A percentile compares a stretch with the other conserved stretches of the same genome.
These are phyloP conservation scores for Kluyveromyces lactis DNA, from an alignment of 805 yeast species.

Conservation along the genomic window DNA sequence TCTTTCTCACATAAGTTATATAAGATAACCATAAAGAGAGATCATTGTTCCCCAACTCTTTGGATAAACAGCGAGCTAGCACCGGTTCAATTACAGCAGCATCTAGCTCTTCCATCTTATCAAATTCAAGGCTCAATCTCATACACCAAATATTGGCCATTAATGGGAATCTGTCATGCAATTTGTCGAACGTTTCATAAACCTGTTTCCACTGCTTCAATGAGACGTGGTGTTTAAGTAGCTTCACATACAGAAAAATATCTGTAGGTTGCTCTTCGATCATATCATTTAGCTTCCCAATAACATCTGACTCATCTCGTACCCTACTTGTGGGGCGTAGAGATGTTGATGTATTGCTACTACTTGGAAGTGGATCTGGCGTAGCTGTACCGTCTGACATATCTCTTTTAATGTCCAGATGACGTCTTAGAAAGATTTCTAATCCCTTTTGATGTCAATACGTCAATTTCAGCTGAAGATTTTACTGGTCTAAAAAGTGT, in stretches of 20 bases:
- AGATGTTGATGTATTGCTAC: slow-evolving; percentile 3
- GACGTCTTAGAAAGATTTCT: too few relatives aligned
- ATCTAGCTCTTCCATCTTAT: slow-evolving; percentile 46
- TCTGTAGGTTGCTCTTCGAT: slow-evolving; percentile 46
- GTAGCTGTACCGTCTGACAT: slow-evolving; percentile 5
- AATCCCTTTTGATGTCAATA: too few relatives aligned
- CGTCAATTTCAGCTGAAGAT: too few relatives aligned
- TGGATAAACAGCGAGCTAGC: slow-evolving; percentile 54
- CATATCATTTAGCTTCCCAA: slow-evolving; percentile 51
- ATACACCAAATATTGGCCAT: slow-evolving; percentile 68
- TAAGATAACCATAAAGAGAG: slow-evolving; percentile 72
- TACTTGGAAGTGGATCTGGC: slow-evolving; percentile 3
- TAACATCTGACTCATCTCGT: slow-evolving; percentile 32
- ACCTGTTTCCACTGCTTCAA: slow-evolving; percentile 56
- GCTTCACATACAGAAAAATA: slow-evolving; percentile 46
- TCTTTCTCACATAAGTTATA: slow-evolving; percentile 65
- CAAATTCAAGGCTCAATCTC: slow-evolving; percentile 58
- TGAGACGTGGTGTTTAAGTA: slow-evolving; percentile 40
- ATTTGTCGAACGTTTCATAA: slow-evolving; percentile 47
- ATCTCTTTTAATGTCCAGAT: not conserved
- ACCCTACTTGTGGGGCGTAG: slow-evolving; percentile 9
- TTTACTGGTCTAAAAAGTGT: too few relatives aligned
- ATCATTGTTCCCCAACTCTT: slow-evolving; percentile 34
- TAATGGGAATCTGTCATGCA: slow-evolving; percentile 57
- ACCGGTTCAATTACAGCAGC: slow-evolving; percentile 51